Conservation (phyloP, 257 asterid species). For the Penstemon eatonii region DNA sequence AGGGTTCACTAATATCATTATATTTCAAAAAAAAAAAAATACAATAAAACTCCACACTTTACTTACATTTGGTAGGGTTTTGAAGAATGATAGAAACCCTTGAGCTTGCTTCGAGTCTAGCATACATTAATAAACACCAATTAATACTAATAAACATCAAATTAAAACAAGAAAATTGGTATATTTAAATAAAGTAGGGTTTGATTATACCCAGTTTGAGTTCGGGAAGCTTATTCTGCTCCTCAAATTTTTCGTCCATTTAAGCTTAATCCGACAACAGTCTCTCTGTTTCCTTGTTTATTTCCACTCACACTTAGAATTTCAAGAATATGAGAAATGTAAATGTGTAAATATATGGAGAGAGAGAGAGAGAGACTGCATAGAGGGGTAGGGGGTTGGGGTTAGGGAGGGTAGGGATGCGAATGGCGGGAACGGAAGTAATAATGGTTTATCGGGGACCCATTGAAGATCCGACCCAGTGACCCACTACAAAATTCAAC, state of each 20-base stretch:
- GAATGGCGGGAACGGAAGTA: too few species aligned
- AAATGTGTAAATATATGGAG: too few species aligned
- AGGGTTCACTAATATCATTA: neutral
- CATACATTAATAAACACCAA: conserved; percentile 19
- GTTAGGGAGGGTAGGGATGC: too few species aligned
- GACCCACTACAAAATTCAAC: too few species aligned
- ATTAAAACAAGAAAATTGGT: neutral
- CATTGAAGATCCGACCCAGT: too few species aligned
- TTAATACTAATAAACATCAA: conserved; percentile 4
- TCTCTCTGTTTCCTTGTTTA: too few species aligned
- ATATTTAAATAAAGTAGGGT: conserved; percentile 29
- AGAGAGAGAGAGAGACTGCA: too few species aligned
- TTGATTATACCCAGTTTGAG: conserved; percentile 68
- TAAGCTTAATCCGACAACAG: neutral
- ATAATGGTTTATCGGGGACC: too few species aligned
- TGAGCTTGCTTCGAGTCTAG: conserved; percentile 97
- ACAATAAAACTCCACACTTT: neutral
- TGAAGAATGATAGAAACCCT: conserved; percentile 92
- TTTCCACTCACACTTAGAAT: too few species aligned
- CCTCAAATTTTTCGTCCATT: conserved; percentile 64
- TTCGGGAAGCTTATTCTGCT: conserved; percentile 80
- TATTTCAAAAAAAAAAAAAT: neutral
- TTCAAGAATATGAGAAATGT: too few species aligned
- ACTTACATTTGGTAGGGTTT: conserved; percentile 66
- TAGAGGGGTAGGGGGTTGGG: too few species aligned